Base-by-base conservation (phyloP, 2,329 filamentous ascomycete genomes). In the Hymenoscyphus salicellus region DNA sequence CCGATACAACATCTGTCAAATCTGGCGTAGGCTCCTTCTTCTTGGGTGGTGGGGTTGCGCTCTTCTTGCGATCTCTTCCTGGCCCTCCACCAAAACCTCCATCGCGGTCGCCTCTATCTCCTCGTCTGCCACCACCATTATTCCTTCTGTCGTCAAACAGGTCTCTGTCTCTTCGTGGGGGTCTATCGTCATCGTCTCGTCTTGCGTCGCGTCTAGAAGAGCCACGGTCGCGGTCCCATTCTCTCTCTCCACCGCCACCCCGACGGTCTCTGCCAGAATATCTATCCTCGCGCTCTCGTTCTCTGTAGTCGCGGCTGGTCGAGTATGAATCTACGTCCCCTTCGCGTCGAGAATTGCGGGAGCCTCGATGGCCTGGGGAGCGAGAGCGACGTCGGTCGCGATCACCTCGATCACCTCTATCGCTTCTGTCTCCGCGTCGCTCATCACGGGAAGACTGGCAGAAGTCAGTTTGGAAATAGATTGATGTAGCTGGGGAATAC, bases 11-110 rank as follows among this genome's bases (percentile, higher is more conserved):
- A 73, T 96, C 88, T 66, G 93, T 96, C 75, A 99, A 82, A 77
- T 99, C 96, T 41, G 95, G 96, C 0, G 95, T 99, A 7, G 95
- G 92, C 78, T 99, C 95, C 77, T 92, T 90, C 81, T 94, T 95
- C 82, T 96, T 96, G 10, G 88, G 87, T 32, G 91, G 90, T 43
- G 93, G 91, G 55, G 89, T 90, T 20, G 89, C 86, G 73, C 91
- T 96, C 72, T 83, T 80, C 70, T 86, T 82, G 36, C 83, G 79
- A 49, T 81, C 80, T 65, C 77, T 75, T 68, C 79, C 75, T 55
- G 82, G 80, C 66, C 81, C 78, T 38, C 82, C 81, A 57, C 80
- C 81, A 66, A 83, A 81, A 63, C 80, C 79, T 62, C 72, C 75
- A 62, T 78, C 76, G 55, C 81, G 77, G 28, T 80, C 75, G 66